Base-by-base conservation (phyloP, 148 eudicot species). In the Rhododendron molle region DNA sequence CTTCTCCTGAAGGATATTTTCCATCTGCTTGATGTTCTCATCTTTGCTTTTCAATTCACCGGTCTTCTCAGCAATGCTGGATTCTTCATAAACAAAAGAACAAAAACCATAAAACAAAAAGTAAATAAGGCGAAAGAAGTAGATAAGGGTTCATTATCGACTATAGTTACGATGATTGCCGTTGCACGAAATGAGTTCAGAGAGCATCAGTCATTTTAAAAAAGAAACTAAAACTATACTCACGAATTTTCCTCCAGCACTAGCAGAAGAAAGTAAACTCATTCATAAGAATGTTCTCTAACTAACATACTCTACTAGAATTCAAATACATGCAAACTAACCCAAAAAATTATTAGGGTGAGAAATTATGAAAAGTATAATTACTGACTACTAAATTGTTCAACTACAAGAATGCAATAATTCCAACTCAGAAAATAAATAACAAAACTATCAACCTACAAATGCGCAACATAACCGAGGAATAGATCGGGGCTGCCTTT, bases 1-100 rank as follows among this genome's bases (percentile, higher is more conserved):
- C 83, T 92, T 94, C 88, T 91, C 94, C 71, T 89, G 88, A 83
- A 94, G 83, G 47, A 69, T 82, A 30, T 44, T 89, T 87, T 89
- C 92, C 89, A 91, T 84, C 83, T 90, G 88, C 28, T 86, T 81
- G 12, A 94, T 82, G 60, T 81, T 85, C 85, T 87, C 92, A 88
- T 92, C 93, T 88, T 89, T 92, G 71, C 81, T 81, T 80, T 89
- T 88, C 85, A 92, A 81, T 38, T 87, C 89, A 15, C 72, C 69
- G 44, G 58, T 88, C 85, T 90, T 90, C 84, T 92, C 92, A 32
- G 87, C 96, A 60, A 94, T 86, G 58, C 86, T 89, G 46, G 87
- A 87, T 87, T 92, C 96, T 94, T 34, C 15, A 50, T 83, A 32
- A 47, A 26, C 36, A 54, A 5, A 69, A 0, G 46, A 82, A 76